These are phyloP conservation scores for Tricholoma bakamatsutake DNA, from an alignment of 768 basidiomycete genomes.

Conservation along the genomic window DNA sequence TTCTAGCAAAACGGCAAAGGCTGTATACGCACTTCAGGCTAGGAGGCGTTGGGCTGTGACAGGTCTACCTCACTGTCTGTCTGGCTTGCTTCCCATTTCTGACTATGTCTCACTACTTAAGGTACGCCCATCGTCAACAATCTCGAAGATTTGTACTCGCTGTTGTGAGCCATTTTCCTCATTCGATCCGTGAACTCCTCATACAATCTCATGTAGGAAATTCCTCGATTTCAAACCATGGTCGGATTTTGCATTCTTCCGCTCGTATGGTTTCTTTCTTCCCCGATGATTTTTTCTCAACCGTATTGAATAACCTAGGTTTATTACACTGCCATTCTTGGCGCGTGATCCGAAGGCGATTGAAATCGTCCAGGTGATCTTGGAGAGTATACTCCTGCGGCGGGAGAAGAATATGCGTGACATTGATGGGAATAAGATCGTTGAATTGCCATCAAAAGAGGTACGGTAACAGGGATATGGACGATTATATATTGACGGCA, in stretches of 20 bases:
- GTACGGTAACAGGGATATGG: slow-evolving; percentile 27
- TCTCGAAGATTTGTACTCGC: slow-evolving; percentile 85
- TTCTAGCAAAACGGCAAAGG: slow-evolving; percentile 79
- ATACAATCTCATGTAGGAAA: slow-evolving; percentile 40
- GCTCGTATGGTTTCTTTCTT: slow-evolving; percentile 48
- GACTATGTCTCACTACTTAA: slow-evolving; percentile 11
- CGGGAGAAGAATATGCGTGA: slow-evolving; percentile 94
- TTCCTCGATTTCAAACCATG: slow-evolving; percentile 76
- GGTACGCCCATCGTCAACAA: slow-evolving; percentile 95
- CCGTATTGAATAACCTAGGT: slow-evolving; percentile 45
- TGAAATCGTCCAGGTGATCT: slow-evolving; percentile 90
- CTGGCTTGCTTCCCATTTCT: not conserved
- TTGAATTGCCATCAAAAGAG: slow-evolving; percentile 84
- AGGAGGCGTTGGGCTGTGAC: slow-evolving; percentile 88
- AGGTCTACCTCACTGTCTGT: slow-evolving; percentile 30
- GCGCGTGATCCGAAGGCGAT: slow-evolving; percentile 89
- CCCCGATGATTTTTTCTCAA: slow-evolving; percentile 2
- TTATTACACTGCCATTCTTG: slow-evolving; percentile 89
- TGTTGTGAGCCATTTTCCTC: slow-evolving; percentile 41
- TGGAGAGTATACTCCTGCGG: slow-evolving; percentile 81
- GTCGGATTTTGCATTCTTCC: slow-evolving; percentile 85
- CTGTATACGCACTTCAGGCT: slow-evolving; percentile 79
- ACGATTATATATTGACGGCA: not conserved
- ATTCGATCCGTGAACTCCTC: not conserved
- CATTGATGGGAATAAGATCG: slow-evolving; percentile 78